Evolutionary conservation across 2,329 filamentous ascomycete genomes (phyloP).

Genomic region (Metarhizium rileyi): DNA sequence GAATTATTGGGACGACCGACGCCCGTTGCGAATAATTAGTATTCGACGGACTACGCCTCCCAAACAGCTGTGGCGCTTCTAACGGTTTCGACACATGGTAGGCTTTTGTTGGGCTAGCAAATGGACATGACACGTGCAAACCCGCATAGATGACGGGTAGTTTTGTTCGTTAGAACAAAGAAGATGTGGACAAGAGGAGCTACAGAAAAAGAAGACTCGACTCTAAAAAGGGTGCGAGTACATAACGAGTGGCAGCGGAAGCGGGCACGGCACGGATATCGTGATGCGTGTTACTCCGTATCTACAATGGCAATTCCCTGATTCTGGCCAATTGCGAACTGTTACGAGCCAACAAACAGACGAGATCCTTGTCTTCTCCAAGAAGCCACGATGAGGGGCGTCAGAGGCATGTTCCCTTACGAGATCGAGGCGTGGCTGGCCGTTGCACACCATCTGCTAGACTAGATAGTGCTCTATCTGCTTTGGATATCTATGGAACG

Average conservation of each 20-base stretch:
- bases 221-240: neutral
- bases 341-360: neutral
- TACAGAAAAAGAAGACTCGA: neutral
- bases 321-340: neutral
- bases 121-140: neutral
- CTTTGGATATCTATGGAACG: neutral
- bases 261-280: neutral
- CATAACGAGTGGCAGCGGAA: neutral
- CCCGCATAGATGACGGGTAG: neutral
- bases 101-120: neutral
- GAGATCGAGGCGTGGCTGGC: slow-evolving; percentile 2
- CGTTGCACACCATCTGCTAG: slow-evolving; percentile 1
- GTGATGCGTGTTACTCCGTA: neutral
- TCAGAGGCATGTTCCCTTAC: neutral
- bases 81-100: neutral
- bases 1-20: neutral
- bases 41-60: neutral
- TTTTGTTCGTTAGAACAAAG: neutral
- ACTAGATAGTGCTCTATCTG: neutral
- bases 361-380: neutral
- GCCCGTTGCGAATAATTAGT: neutral
- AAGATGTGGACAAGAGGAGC: too few relatives aligned
- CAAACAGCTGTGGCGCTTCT: neutral
- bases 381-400: neutral
- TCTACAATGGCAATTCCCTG: neutral